Percentiles rank a stretch among this genome's conserved stretches.
These are phyloP conservation scores for Carex kokanica DNA, from an alignment of 176 grass and related monocot genomes.

Conservation along the genomic window DNA sequence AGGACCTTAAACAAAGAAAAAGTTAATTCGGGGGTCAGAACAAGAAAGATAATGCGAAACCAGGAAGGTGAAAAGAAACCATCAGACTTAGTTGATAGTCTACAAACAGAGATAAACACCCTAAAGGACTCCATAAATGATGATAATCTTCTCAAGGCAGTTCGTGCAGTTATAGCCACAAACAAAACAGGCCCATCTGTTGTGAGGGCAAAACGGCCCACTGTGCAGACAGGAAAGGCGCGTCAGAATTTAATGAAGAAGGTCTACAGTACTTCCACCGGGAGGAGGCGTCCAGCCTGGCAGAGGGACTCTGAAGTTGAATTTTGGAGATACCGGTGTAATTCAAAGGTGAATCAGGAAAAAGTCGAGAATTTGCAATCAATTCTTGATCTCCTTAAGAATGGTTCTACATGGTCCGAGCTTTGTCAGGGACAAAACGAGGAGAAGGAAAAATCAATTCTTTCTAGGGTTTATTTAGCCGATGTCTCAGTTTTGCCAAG, in stretches of 20 bases:
- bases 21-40: slow-evolving; percentile 55
- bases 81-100: slow-evolving; percentile 57
- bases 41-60: slow-evolving; percentile 87
- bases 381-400: slow-evolving; percentile 84
- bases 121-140: slow-evolving; percentile 63
- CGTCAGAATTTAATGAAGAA: slow-evolving; percentile 94
- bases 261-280: slow-evolving; percentile 69
- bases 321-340: slow-evolving; percentile 87
- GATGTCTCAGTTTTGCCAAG: slow-evolving; percentile 96
- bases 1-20: slow-evolving; percentile 49
- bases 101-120: slow-evolving; percentile 75
- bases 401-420: slow-evolving; percentile 45
- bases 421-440: slow-evolving; percentile 47
- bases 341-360: slow-evolving; percentile 63
- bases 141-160: slow-evolving; percentile 70
- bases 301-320: slow-evolving; percentile 90
- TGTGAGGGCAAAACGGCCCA: slow-evolving; percentile 49
- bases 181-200: slow-evolving; percentile 41
- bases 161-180: slow-evolving; percentile 63
- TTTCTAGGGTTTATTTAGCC: slow-evolving; percentile 94
- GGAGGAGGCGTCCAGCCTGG: slow-evolving; percentile 67
- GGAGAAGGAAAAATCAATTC: slow-evolving; percentile 42
- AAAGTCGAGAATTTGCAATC: slow-evolving; percentile 84
- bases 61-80: slow-evolving; percentile 61
- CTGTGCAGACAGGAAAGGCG: slow-evolving; percentile 71